Evolutionary conservation across 2,329 filamentous ascomycete species (phyloP), one percentile per base, ranked within the genome.

Genomic region (Aspergillus udagawae): DNA sequence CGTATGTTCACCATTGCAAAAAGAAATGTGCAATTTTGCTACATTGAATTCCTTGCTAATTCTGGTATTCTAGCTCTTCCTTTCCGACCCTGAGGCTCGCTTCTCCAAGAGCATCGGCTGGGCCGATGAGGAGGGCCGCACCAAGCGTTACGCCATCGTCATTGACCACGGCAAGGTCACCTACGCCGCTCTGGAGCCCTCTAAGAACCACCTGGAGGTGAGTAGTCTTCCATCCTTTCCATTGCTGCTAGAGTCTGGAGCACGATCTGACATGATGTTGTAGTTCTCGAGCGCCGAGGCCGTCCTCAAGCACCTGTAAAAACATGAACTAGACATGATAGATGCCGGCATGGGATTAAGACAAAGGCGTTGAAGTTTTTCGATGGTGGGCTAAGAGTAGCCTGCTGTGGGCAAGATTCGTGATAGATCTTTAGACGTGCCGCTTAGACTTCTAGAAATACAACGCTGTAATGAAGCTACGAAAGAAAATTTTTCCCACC

Each of bases 41-140:
- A 63, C 48, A 60, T 45, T 3, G 12, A 9, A 23, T 6, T 14
- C 7, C 12, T 35, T 47, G 21, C 44, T 47, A 23, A 47, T 47
- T 47, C 44, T 49, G 20, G 4, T 48, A 45, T 51, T 38, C 27
- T 56, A 85, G 83, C 81, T 94, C 67, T 94, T 96, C 81, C 83
- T 91, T 70, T 86, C 85, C 67, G 91, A 96, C 75, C 77, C 80
- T 60, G 84, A 85, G 65, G 82, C 85, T 64, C 85, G 84, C 69
- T 95, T 95, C 83, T 88, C 86, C 75, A 86, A 88, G 81, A 82
- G 82, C 71, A 83, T 92, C 66, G 91, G 88, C 73, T 95, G 91
- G 91, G 83, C 82, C 62, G 79, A 84, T 49, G 81, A 79, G 21
- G 88, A 86, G 58, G 88, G 90, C 70, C 84, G 91, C 63, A 92